A percentile compares a stretch with the other conserved stretches of the same genome.
Conservation (phyloP, 1,139 yeast species). For the Blastobotrys apis region DNA sequence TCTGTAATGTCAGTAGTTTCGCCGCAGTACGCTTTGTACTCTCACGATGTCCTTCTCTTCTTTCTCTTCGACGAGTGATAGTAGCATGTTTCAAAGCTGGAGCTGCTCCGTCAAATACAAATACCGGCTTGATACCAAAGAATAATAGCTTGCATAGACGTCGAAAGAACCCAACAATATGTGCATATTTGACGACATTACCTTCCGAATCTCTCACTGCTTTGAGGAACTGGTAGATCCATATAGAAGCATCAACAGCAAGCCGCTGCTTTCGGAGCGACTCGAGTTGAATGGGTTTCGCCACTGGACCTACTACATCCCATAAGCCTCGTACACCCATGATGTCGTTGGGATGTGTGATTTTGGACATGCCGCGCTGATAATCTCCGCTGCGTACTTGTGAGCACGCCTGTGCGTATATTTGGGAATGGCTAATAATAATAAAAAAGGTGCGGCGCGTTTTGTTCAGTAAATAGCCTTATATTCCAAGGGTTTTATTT, state of each 20-base stretch:
- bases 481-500: not conserved
- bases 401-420: not conserved
- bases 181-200: conserved; percentile 70
- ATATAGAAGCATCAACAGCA: conserved; percentile 97
- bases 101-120: conserved; percentile 97
- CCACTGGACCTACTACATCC: conserved; percentile 88
- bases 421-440: not conserved
- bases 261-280: conserved; percentile 67
- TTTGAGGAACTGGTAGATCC: conserved; percentile 95
- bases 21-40: conserved; percentile 74
- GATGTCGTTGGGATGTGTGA: not conserved
- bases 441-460: no score
- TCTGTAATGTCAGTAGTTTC: conserved; percentile 70
- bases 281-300: conserved; percentile 85
- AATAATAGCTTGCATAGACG: conserved; percentile 86
- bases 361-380: no score
- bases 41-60: conserved; percentile 71
- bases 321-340: conserved; percentile 98
- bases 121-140: conserved; percentile 87
- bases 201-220: conserved; percentile 91
- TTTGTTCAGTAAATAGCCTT: not conserved
- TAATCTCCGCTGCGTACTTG: conserved; percentile 1
- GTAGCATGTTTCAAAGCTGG: conserved; percentile 80
- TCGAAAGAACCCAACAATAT: conserved; percentile 89
- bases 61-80: conserved; percentile 60